phyloP scores from a whole-genome alignment of 2,329 filamentous ascomycete species.

The Gaeumannomyces tritici region DNA sequence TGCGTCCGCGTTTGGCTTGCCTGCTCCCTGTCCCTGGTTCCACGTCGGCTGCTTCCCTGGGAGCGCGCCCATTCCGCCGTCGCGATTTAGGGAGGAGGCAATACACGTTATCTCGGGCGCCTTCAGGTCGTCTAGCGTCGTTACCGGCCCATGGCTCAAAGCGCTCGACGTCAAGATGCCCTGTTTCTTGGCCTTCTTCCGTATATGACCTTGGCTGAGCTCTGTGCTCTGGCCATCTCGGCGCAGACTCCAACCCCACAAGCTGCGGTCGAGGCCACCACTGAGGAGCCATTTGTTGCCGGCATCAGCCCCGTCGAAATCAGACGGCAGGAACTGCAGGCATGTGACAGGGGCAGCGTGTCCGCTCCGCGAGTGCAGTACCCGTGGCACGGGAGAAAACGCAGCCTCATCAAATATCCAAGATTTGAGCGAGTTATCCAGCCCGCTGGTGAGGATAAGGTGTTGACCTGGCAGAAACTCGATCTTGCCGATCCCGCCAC shows the following conservation, averaged over 20 bases:
- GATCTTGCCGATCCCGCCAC: conserved; percentile 74
- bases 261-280: conserved; percentile 76
- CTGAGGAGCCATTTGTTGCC: conserved; percentile 92
- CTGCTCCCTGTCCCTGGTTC: conserved; percentile 20
- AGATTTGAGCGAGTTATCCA: conserved; percentile 88
- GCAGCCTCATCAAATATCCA: conserved; percentile 95
- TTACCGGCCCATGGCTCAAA: conserved; percentile 49
- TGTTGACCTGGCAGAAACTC: conserved; percentile 87
- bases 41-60: conserved; percentile 72
- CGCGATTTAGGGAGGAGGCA: conserved; percentile 83
- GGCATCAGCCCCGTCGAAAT: conserved; percentile 81
- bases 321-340: conserved; percentile 75
- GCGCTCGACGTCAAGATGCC: conserved; percentile 56
- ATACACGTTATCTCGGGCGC: conserved; percentile 88
- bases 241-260: conserved; percentile 95
- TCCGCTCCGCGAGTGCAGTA: conserved; percentile 76
- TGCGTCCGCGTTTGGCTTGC: conserved; percentile 36
- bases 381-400: conserved; percentile 77
- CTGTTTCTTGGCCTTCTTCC: conserved; percentile 81
- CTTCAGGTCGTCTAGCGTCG: conserved; percentile 66
- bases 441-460: conserved; percentile 79
- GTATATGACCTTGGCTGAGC: conserved; percentile 80
- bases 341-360: conserved; percentile 80
- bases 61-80: conserved; percentile 83
- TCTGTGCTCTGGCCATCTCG: conserved; percentile 91